Base-by-base conservation (phyloP, 2,329 filamentous ascomycete genomes). In the Lecanicillium sp. region DNA sequence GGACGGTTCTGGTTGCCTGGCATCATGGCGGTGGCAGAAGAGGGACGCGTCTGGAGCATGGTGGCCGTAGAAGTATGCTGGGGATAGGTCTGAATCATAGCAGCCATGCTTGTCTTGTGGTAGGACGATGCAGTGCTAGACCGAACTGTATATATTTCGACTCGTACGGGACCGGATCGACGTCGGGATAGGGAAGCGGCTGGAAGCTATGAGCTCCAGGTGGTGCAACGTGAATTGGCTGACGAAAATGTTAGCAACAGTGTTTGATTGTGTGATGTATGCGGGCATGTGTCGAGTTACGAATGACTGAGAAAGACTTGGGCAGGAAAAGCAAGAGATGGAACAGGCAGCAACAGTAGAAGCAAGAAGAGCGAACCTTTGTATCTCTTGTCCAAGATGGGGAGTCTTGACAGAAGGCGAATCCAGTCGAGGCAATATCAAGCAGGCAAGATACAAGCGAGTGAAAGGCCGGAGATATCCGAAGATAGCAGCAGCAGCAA, bases 61-160 rank as follows among this genome's bases (percentile, higher is more conserved):
- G 83, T 83, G 60, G 83, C 77, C 57, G 85, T 83, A 67, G 77
- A 75, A 62, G 83, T 81, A 68, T 88, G 84, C 70, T 87, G 84
- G 60, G 86, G 80, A 64, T 86, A 87, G 53, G 84, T 81, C 71
- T 91, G 87, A 62, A 90, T 84, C 74, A 91, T 76, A 67, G 87
- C 86, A 74, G 87, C 87, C 87, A 93, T 91, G 66, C 65, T 84
- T 74, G 17, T 19, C 40, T 49, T 3, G 19, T 2, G 14, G 21
- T 11, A 8, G 14, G 14, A 36, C 15, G 17, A 9, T 11, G 14
- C 32, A 35, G 17, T 11, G 32, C 14, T 6, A 14, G 27, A 14
- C 14, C 7, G 8, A n/a, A 35, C 17, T 11, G 32, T 15, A 9
- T 38, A 9, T 10, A 26, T 9, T 17, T 30, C 30, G 24, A 37